A percentile compares a stretch with the other conserved stretches of the same genome.
phyloP scores from a whole-genome alignment of 257 asterid species.

The Scutellaria galericulata region DNA sequence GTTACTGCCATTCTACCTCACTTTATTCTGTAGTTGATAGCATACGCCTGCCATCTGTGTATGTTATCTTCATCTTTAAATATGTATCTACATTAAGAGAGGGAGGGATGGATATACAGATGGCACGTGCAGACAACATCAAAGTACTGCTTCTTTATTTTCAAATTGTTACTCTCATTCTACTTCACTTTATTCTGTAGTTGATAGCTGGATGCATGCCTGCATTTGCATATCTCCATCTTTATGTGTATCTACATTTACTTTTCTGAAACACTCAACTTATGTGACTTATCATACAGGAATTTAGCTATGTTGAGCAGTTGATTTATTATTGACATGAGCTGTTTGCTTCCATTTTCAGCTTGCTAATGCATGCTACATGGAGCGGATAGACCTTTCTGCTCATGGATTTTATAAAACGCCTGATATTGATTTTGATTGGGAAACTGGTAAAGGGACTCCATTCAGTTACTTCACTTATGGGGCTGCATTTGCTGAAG shows the following conservation, averaged over 20 bases:
- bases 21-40: neutral
- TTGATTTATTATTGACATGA: constrained; percentile 25
- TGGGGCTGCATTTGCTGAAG: constrained; percentile 96
- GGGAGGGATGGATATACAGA: neutral
- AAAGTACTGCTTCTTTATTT: neutral
- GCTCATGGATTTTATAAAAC: constrained; percentile 91
- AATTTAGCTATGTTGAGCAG: neutral
- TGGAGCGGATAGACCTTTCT: constrained; percentile 92
- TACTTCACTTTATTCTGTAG: neutral
- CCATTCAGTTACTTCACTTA: constrained; percentile 84
- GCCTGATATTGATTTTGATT: constrained; percentile 80
- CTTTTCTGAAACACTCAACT: neutral
- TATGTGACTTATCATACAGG: neutral
- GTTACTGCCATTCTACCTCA: neutral
- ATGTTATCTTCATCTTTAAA: neutral
- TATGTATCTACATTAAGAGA: neutral
- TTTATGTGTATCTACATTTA: neutral
- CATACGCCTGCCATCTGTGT: neutral
- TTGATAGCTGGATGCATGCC: neutral
- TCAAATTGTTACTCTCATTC: neutral
- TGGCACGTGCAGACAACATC: neutral
- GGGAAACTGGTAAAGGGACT: constrained; percentile 77
- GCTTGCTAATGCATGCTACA: constrained; percentile 83
- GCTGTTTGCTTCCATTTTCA: constrained; percentile 37
- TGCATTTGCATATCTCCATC: neutral